Conservation (phyloP, 768 basidiomycete genomes). For the Rhodotorula kratochvilovae region DNA sequence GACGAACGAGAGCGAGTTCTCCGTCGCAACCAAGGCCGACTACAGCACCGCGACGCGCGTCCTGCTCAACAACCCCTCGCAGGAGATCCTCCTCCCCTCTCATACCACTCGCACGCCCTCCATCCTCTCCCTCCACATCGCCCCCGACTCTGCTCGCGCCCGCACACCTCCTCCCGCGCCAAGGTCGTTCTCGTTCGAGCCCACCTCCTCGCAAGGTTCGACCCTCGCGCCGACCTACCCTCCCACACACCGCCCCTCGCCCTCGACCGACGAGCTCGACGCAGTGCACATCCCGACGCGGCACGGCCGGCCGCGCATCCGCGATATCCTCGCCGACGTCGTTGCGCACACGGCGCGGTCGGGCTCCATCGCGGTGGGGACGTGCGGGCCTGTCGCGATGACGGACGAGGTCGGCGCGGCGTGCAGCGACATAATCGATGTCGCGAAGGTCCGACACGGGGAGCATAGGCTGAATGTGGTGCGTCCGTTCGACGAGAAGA, state of each 20-base stretch:
- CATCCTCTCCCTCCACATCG: no score
- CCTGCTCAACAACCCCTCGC: background rate
- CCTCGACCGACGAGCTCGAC: background rate
- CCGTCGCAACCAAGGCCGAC: no score
- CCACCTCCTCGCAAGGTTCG: background rate
- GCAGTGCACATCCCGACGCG: background rate
- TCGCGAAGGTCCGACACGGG: constrained; percentile 3
- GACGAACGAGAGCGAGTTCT: background rate
- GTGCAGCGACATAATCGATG: constrained; percentile 5
- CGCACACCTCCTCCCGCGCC: no score
- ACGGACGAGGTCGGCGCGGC: constrained; percentile 10
- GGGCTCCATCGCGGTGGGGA: constrained; percentile 16
- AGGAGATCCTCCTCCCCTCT: background rate
- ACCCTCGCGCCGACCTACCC: background rate
- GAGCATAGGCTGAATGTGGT: constrained; percentile 25
- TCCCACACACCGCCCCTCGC: background rate
- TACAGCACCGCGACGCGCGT: no score
- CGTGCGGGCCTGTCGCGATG: constrained; percentile 16
- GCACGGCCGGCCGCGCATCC: constrained; percentile 7
- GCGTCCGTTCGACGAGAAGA: no score
- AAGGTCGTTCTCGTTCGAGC: no score
- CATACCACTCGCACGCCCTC: background rate
- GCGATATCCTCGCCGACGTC: constrained; percentile 10
- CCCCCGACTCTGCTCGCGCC: no score
- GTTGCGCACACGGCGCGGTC: background rate